Evolutionary conservation across 176 grass and related monocot species (phyloP).

Genomic region (Microstegium vimineum): DNA sequence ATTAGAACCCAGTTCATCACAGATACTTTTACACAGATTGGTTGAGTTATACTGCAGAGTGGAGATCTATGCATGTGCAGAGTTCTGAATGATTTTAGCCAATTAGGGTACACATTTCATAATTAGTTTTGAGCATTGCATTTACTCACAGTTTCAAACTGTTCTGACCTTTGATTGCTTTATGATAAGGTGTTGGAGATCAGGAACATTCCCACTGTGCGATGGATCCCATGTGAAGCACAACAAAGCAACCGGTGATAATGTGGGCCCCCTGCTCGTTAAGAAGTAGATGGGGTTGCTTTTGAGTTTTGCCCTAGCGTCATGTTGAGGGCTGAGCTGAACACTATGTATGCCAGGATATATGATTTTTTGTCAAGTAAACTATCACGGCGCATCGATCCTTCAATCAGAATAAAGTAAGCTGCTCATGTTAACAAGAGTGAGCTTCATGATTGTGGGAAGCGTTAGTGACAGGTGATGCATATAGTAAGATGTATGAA

Average conservation of each 20-base stretch:
- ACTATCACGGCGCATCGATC: not conserved
- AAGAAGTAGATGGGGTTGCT: constrained; percentile 55
- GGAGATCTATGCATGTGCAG: not conserved
- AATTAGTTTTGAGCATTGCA: not conserved
- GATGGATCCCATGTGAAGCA: constrained; percentile 92
- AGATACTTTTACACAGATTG: not conserved
- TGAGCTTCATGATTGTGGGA: not conserved
- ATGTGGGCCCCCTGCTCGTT: constrained; percentile 80
- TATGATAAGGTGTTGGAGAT: constrained; percentile 83
- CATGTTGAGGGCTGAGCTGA: constrained; percentile 1
- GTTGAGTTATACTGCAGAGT: not conserved
- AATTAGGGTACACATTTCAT: not conserved
- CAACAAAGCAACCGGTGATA: constrained; percentile 95
- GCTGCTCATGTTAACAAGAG: not conserved
- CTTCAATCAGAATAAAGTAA: not conserved
- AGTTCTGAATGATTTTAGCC: not conserved
- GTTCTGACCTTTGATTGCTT: not conserved
- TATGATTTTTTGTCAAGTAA: too few relatives aligned
- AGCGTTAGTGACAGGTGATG: not conserved
- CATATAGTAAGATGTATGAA: not conserved
- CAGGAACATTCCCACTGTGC: constrained; percentile 87
- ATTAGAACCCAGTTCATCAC: not conserved
- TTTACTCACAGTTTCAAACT: not conserved
- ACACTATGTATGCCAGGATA: not conserved
- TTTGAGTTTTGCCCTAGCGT: not conserved